Evolutionary conservation across 2,329 filamentous ascomycete species (phyloP), one percentile per base, ranked within the genome.

Genomic region (Aciculosporium take): DNA sequence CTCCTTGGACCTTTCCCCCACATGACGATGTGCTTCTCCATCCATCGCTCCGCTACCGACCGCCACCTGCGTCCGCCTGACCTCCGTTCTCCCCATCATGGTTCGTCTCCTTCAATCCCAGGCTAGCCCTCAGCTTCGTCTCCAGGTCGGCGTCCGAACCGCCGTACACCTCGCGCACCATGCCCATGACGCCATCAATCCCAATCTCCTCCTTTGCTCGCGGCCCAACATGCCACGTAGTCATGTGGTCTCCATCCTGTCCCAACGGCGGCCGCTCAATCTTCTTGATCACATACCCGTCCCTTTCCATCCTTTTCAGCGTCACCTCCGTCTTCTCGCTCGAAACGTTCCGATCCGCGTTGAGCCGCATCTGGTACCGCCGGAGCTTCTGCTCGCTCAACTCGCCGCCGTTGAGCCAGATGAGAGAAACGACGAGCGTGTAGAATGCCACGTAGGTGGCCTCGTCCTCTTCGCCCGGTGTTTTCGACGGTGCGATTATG

Each of bases 191-290:
- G 1, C 83, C 84, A 38, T 77, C 71, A n/a, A 79, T 68, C 0
- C 83, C 84, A 28, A 96, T 74, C 60, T 96, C 91, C 7, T 88
- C 70, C 60, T 83, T 91, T 5, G 84, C 89, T 18, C 91, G 73
- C 5, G 86, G 81, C 0, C 91, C 91, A 12, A 95, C 74, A 42
- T 83, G 74, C 72, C 85, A 98, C 37, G 84, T 87, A 7, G 86
- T 69, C 2, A 75, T 69, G 47, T 89, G 79, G 29, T 94, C 84
- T 21, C 83, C 84, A 1, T 76, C 77, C 24, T 66, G 51, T 4
- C 62, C 61, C 57, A 54, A 56, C 44, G 61, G 58, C 10, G 67
- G 66, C 34, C 64, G 73, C 50, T 95, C 87, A 17, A 79, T 72
- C 38, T 79, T 71, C 48, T 76, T 82, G 28, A 87, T 69, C 3